A percentile compares a stretch with the other conserved stretches of the same genome.
phyloP scores from a whole-genome alignment of 1,284 basidiomycete genomes.

The Mixia osmundae region DNA sequence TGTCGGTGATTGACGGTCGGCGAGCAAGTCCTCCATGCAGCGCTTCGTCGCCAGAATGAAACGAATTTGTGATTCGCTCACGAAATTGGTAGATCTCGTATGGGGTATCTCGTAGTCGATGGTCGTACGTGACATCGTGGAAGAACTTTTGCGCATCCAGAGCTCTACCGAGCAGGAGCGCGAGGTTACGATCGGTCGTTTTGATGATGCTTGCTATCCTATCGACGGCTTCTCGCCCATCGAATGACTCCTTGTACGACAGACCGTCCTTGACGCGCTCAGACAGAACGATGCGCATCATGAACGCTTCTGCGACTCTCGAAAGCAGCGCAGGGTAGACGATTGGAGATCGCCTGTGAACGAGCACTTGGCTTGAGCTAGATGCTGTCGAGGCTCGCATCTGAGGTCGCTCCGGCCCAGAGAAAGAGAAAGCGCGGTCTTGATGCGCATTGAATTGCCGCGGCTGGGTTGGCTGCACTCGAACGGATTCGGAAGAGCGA shows the following conservation, averaged over 20 bases:
- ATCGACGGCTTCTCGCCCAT: slow-evolving; percentile 88
- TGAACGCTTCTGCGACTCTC: slow-evolving; percentile 80
- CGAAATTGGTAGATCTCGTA: slow-evolving; percentile 82
- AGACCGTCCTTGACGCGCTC: slow-evolving; percentile 84
- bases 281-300: slow-evolving; percentile 44
- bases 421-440: slow-evolving; percentile 13
- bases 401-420: slow-evolving; percentile 10
- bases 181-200: slow-evolving; percentile 88
- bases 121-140: slow-evolving; percentile 97
- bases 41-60: not conserved
- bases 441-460: slow-evolving; percentile 4
- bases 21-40: slow-evolving; percentile 5
- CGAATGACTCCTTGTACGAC: slow-evolving; percentile 87
- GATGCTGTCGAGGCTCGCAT: slow-evolving; percentile 4
- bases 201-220: slow-evolving; percentile 94
- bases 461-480: slow-evolving; percentile 10
- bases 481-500: slow-evolving; percentile 16
- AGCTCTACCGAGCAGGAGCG: slow-evolving; percentile 74
- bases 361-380: slow-evolving; percentile 3
- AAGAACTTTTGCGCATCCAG: slow-evolving; percentile 98
- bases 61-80: slow-evolving; percentile 14
- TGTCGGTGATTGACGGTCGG: slow-evolving; percentile 19
- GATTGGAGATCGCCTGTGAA: slow-evolving; percentile 29
- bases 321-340: slow-evolving; percentile 90
- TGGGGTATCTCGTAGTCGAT: slow-evolving; percentile 69